Evolutionary conservation across 1,139 yeast species (phyloP).

Genomic region (Tardiomyces depauwii): DNA sequence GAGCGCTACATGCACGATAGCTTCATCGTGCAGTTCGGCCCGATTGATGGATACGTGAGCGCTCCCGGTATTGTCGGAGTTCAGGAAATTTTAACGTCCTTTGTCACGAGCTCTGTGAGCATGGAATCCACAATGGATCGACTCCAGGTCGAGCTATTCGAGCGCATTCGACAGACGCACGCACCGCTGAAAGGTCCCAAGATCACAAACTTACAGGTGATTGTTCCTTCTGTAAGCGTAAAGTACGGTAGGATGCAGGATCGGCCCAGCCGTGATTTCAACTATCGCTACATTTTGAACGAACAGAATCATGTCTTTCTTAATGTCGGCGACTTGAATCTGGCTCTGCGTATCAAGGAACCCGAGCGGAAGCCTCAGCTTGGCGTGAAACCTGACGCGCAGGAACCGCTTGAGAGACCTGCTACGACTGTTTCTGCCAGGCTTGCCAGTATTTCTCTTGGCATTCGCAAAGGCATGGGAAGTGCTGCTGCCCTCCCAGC

Average conservation of each 20-base stretch:
- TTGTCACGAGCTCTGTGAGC: constrained; percentile 16
- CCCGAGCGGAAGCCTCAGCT: constrained; percentile 10
- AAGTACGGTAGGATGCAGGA: constrained; percentile 32
- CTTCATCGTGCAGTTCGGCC: constrained; percentile 42
- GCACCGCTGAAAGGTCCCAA: constrained; percentile 2
- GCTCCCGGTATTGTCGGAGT: constrained; percentile 18
- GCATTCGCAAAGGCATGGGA: constrained; percentile 13
- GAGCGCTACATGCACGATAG: constrained; percentile 31
- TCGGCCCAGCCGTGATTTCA: not conserved
- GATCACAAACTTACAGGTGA: constrained; percentile 19
- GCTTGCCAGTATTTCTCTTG: constrained; percentile 9
- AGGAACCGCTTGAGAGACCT: not conserved
- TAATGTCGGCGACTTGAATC: constrained; percentile 1
- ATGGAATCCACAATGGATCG: constrained; percentile 47
- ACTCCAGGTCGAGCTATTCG: constrained; percentile 52
- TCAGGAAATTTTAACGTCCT: constrained; percentile 14
- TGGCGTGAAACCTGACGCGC: constrained; percentile 11
- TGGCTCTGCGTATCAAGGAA: constrained; percentile 7
- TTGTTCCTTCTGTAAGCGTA: constrained; percentile 38
- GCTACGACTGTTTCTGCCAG: not conserved
- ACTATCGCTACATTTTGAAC: not conserved
- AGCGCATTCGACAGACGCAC: constrained; percentile 23
- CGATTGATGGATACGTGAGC: constrained; percentile 27
- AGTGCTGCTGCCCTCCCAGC: not conserved
- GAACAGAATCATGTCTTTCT: not conserved